Evolutionary conservation across 1,139 yeast species (phyloP).

Genomic region (Schwanniomyces etchellsii): DNA sequence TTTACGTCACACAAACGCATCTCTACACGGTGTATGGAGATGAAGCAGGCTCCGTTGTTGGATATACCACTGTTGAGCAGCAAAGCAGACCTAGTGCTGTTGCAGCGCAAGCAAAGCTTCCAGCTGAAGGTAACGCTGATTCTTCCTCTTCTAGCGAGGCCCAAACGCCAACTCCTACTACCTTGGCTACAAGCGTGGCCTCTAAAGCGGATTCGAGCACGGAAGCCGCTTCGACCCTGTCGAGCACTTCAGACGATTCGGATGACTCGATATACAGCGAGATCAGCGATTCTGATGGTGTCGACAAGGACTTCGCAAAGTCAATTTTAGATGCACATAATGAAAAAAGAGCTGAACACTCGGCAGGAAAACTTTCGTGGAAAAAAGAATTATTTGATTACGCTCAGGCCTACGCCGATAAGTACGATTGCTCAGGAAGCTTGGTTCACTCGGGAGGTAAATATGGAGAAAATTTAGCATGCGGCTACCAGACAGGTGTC

Average conservation of each 20-base stretch:
- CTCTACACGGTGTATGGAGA: slow-evolving; percentile 12
- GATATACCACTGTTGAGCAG: background rate
- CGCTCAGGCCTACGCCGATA: slow-evolving; percentile 67
- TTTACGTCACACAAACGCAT: slow-evolving; percentile 14
- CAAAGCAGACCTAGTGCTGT: background rate
- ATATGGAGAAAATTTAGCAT: slow-evolving; percentile 86
- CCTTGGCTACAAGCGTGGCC: slow-evolving; percentile 1
- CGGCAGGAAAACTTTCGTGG: slow-evolving; percentile 61
- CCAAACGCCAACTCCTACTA: slow-evolving; percentile 2
- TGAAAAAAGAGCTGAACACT: slow-evolving; percentile 60
- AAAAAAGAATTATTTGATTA: slow-evolving; percentile 51
- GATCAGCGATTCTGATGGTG: slow-evolving; percentile 11
- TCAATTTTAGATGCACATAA: slow-evolving; percentile 58
- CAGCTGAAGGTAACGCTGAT: slow-evolving; percentile 4
- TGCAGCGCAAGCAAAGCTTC: background rate
- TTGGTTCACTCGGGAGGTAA: slow-evolving; percentile 74
- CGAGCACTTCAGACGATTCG: slow-evolving; percentile 3
- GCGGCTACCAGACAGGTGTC: slow-evolving; percentile 54
- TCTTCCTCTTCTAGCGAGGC: slow-evolving; percentile 5
- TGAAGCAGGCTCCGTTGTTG: slow-evolving; percentile 4
- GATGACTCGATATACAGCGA: slow-evolving; percentile 11
- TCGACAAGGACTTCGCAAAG: slow-evolving; percentile 24
- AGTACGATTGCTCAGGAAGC: slow-evolving; percentile 62
- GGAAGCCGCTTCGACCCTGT: slow-evolving; percentile 5
- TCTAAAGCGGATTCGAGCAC: slow-evolving; percentile 4